Base-by-base conservation (phyloP, 345 rosid species). In the Eucalyptus marginata region DNA sequence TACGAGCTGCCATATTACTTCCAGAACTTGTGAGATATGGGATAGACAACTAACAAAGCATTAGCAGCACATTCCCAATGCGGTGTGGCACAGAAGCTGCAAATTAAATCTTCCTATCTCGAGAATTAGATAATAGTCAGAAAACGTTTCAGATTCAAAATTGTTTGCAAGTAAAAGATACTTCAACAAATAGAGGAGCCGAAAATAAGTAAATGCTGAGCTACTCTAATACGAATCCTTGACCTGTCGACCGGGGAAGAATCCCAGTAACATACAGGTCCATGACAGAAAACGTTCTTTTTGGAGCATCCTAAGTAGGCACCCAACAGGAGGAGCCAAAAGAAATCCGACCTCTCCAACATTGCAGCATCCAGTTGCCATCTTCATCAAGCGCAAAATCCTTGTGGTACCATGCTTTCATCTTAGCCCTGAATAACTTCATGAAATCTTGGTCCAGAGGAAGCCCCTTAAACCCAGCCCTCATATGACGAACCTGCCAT, bases 341-440 rank as follows among this genome's bases (percentile, higher is more conserved):
- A 7, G 92, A 59, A 86, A 94, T 95, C 54, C 98, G 91, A 71
- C 99, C 99, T 92, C 96, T 97, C 99, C 99, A 97, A 80, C 99
- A 97, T 91, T 92, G 96, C 90, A 97, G 91, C 94, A 97, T 93
- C 98, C 99, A 97, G 86, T 94, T 80, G 86, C 90, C 86, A 89
- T 94, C 97, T 89, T 93, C 92, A 88, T 96, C 98, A 25, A 97
- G 86, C 44, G 94, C 92, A 87, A 95, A 97, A 90, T 97, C 97
- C 88, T 93, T 94, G 90, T 97, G 97, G 92, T 96, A 97, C 54
- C 20, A 50, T 36, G 46, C 49, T 92, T 92, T 93, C 87, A 95
- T 36, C 89, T 93, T 95, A 5, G 4, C 43, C 27, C 90, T 86
- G 18, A 94, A 88, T 9, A 40, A 88, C 64, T 91, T 90, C 90